These are phyloP conservation scores for Mycena chlorophos DNA, from an alignment of 768 basidiomycete genomes.

Conservation along the genomic window DNA sequence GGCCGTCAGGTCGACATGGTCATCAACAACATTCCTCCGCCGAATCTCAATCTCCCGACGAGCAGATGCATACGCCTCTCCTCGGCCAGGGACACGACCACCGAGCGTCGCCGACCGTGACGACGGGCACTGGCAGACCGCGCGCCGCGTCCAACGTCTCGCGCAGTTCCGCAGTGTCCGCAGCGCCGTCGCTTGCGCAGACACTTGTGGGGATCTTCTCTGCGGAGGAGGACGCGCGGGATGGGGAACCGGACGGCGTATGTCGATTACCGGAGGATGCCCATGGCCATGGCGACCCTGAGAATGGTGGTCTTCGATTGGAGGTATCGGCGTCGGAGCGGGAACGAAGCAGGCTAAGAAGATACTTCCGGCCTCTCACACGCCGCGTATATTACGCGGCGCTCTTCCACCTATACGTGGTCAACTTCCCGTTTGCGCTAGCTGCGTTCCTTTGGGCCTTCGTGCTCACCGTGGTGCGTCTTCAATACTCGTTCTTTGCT, in stretches of 20 bases:
- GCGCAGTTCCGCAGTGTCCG: slow-evolving; percentile 46
- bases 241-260: slow-evolving; percentile 18
- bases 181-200: slow-evolving; percentile 65
- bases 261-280: slow-evolving; percentile 14
- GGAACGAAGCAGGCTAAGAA: slow-evolving; percentile 32
- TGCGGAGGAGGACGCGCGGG: slow-evolving; percentile 43
- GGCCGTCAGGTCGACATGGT: no score
- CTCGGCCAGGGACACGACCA: no score
- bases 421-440: slow-evolving; percentile 81
- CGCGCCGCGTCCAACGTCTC: slow-evolving; percentile 60
- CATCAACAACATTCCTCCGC: no score
- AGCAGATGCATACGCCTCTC: no score
- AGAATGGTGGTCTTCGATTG: slow-evolving; percentile 26
- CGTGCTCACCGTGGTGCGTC: slow-evolving; percentile 74
- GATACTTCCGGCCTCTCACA: slow-evolving; percentile 66
- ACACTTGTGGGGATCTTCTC: slow-evolving; percentile 71
- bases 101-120: no score
- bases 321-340: neutral
- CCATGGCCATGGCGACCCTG: slow-evolving; percentile 12
- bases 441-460: slow-evolving; percentile 79
- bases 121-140: slow-evolving; percentile 34
- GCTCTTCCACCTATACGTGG: slow-evolving; percentile 64
- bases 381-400: slow-evolving; percentile 61
- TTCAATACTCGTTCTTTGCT: neutral
- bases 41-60: no score